These are phyloP conservation scores for Kwoniella dejecticola DNA, from an alignment of 768 basidiomycete genomes.

Conservation along the genomic window DNA sequence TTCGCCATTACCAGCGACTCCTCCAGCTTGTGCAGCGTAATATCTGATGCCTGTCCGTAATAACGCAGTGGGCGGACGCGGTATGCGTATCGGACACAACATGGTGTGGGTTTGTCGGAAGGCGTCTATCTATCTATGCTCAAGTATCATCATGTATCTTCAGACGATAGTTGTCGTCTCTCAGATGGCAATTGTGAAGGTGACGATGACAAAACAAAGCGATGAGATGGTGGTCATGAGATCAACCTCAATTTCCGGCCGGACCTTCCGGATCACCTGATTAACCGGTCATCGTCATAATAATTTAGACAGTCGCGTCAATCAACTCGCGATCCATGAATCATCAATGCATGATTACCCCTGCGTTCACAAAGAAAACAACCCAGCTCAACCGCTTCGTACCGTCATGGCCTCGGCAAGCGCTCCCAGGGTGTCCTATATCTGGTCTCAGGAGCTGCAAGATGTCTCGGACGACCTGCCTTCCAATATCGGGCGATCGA, in stretches of 20 bases:
- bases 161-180: neutral
- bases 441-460: conserved; percentile 36
- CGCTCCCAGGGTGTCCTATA: conserved; percentile 24
- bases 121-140: too few relatives aligned
- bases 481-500: conserved; percentile 42
- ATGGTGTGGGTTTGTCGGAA: too few relatives aligned
- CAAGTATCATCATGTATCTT: too few relatives aligned
- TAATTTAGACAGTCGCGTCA: too few relatives aligned
- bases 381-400: neutral
- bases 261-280: neutral
- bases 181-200: neutral
- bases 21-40: neutral
- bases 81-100: neutral
- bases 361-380: too few relatives aligned
- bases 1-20: too few relatives aligned
- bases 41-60: neutral
- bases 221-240: neutral
- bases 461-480: conserved; percentile 37
- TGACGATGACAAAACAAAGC: neutral
- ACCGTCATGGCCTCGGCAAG: neutral
- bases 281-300: too few relatives aligned
- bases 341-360: too few relatives aligned
- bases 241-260: neutral
- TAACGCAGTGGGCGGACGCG: neutral
- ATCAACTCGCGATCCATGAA: too few relatives aligned